Base-by-base conservation (phyloP, 2,329 filamentous ascomycete species). In the Coniochaeta sp. region DNA sequence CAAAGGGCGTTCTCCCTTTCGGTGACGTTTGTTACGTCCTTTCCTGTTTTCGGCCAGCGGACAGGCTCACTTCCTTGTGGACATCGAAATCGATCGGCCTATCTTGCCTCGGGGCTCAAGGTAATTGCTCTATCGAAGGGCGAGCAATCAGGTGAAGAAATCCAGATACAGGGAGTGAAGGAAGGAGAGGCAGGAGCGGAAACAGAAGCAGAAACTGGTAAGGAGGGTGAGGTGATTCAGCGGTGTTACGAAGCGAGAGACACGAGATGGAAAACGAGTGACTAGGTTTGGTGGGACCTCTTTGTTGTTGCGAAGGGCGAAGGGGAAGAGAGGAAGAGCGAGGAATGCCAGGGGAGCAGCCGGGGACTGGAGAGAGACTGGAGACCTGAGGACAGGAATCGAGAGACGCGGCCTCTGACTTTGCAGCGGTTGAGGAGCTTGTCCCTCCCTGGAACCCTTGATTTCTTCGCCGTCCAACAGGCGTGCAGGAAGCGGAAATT, bases 191-290 rank as follows among this genome's bases (percentile, higher is more conserved):
- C 47, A 31, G 28, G 16, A 31, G 22, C 22, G 28, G 47, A 52
- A 36, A 2, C 8, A 57, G 54, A 57, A 24, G 7, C 52, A 52
- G 16, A 55, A 31, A 12, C n/a, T 26, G 44, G 4, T 28, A 52
- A 52, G 22, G 47, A 28, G 47, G 47, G 47, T 31, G 22, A 52
- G n/a, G 47, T 26, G 26, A 31, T 52, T 31, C 22, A 57, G 34
- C 22, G 16, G 28, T 57, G 54, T 22, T 22, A 38, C 47, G 47
- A 47, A 26, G 22, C 43, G 43, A 47, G 43, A 52, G 47, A 52
- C 47, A 52, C 47, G 54, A 57, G 54, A 34, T 34, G 54, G 54
- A 57, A n/a, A 57, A 57, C 54, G 54, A 57, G 54, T 57, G 54
- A 36, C 54, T 57, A 4, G 54, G 47, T 31, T 28, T 52, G 47